Evolutionary conservation across 2,329 filamentous ascomycete genomes (phyloP), one percentile per base, ranked within the genome.

Genomic region (Penicillium crustosum): DNA sequence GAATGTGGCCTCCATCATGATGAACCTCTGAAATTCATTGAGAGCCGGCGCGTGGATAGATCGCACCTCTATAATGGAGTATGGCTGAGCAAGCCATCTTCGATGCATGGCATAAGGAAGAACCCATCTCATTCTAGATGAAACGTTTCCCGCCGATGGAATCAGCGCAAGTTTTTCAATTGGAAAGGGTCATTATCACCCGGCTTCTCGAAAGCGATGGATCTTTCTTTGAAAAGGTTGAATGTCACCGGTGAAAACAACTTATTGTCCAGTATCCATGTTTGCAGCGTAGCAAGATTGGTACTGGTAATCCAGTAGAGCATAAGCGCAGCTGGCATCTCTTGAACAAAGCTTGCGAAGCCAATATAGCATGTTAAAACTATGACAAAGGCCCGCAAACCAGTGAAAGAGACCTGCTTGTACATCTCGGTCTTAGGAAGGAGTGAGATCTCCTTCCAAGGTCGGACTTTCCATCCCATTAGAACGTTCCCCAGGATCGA

Each of bases 221-320:
- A 67, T 49, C 67, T 68, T n/a, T 64, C 65, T 23, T 65, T 66
- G 60, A 70, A 75, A 12, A 69, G 65, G 35, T 66, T 61, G 15
- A 76, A 61, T 2, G 70, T 67, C 29, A 64, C 61, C 27, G 66
- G 72, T 4, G 70, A 56, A 23, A 76, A 75, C 69, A 80, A 74
- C 27, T 75, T 66, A 49, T 69, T 75, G 23, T 77, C 71, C 61
- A 81, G 58, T 19, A 78, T 25, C 52, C 63, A 60, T 4, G 67
- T 69, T 63, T 82, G 79, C 17, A 74, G 51, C 33, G 73, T 77
- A 41, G 77, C 79, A 43, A 77, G 60, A 58, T 73, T 68, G 29
- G 73, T 74, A 57, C 78, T 81, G 4, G 73, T 75, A 33, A 81
- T 78, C 81, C 81, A 83, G 63, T 82, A 83, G 7, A 82, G 62